Evolutionary conservation across 495 filamentous ascomycete species (phyloP).

Genomic region (Durotheca rogersii): DNA sequence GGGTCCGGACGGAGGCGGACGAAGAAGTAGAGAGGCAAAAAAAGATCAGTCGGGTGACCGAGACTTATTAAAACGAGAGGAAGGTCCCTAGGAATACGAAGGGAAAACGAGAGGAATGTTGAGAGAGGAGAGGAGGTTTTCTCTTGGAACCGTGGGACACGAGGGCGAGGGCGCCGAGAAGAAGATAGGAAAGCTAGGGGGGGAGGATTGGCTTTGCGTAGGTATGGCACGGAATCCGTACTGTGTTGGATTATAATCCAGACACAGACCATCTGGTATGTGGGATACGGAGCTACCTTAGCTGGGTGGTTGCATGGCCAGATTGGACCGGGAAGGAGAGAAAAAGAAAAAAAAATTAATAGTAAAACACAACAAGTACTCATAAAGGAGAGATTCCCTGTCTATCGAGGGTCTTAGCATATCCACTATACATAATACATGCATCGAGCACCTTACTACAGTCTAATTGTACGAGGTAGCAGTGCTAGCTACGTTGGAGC

Average conservation of each 20-base stretch:
- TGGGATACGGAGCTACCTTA: too few relatives aligned
- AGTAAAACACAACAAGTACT: too few relatives aligned
- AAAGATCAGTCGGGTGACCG: constrained; percentile 12
- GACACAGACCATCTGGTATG: constrained; percentile 10
- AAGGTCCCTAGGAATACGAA: constrained; percentile 25
- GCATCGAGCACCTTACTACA: too few relatives aligned
- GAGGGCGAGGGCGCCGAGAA: constrained; percentile 8
- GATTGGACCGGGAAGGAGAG: too few relatives aligned
- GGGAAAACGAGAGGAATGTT: constrained; percentile 33
- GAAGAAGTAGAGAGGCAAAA: constrained; percentile 17
- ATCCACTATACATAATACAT: too few relatives aligned
- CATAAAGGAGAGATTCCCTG: constrained; percentile 28
- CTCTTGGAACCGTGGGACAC: constrained; percentile 2
- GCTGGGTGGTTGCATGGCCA: too few relatives aligned
- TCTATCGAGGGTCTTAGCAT: constrained; percentile 27
- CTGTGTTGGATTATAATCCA: constrained; percentile 11
- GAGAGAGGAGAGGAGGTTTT: constrained; percentile 10
- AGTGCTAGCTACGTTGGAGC: too few relatives aligned
- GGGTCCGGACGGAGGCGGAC: constrained; percentile 3
- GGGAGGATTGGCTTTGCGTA: too few relatives aligned
- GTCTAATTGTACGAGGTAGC: too few relatives aligned
- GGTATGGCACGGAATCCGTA: too few relatives aligned
- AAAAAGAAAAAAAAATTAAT: too few relatives aligned
- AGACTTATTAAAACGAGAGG: constrained; percentile 25
- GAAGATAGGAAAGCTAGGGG: constrained; percentile 16